Evolutionary conservation across 345 rosid species (phyloP).

Genomic region (Barbarea vulgaris): DNA sequence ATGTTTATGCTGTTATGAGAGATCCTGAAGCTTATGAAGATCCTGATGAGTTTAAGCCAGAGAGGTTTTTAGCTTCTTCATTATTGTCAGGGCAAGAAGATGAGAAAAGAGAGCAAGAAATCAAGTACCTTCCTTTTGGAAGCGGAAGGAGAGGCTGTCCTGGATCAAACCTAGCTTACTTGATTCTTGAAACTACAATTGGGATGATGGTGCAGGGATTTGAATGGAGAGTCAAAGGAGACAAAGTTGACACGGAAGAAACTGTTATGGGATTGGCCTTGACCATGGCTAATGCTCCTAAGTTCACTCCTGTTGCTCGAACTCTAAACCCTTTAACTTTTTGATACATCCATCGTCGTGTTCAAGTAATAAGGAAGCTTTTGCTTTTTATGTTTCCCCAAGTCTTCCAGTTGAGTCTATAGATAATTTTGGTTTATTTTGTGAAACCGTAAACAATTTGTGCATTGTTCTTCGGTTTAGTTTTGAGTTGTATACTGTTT

Average conservation of each 20-base stretch:
- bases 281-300: slow-evolving; percentile 33
- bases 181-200: slow-evolving; percentile 21
- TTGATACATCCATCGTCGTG: background rate
- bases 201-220: slow-evolving; percentile 41
- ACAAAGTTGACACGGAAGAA: slow-evolving; percentile 28
- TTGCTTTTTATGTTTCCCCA: too few relatives aligned
- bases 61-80: slow-evolving; percentile 49
- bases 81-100: background rate
- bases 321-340: slow-evolving; percentile 3
- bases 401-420: too few relatives aligned
- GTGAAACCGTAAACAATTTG: too few relatives aligned
- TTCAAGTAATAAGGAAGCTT: too few relatives aligned
- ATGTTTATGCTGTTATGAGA: slow-evolving; percentile 59
- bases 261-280: background rate
- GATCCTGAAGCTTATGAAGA: slow-evolving; percentile 63
- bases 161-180: slow-evolving; percentile 52
- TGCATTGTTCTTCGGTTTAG: background rate
- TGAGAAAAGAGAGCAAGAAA: slow-evolving; percentile 48
- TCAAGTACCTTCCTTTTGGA: slow-evolving; percentile 66
- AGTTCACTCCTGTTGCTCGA: slow-evolving; percentile 18
- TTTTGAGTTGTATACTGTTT: too few relatives aligned
- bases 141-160: slow-evolving; percentile 73
- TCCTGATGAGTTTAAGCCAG: slow-evolving; percentile 63
- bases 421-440: too few relatives aligned
- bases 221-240: slow-evolving; percentile 49